These are phyloP conservation scores for Botryotinia calthae DNA, from an alignment of 2,329 filamentous ascomycete genomes.

Conservation along the genomic window DNA sequence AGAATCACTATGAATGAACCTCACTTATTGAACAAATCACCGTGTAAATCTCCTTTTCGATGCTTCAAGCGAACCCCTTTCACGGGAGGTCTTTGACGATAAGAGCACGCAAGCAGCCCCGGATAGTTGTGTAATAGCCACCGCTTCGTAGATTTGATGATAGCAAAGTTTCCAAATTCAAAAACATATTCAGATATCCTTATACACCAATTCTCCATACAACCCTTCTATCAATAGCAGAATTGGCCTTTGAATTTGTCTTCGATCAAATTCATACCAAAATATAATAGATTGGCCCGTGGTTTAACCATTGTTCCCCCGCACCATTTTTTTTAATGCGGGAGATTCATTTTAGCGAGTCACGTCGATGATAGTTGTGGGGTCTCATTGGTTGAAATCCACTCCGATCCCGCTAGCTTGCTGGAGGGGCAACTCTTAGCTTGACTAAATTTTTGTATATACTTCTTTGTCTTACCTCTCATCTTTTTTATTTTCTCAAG, in stretches of 20 bases:
- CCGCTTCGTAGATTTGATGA: not conserved
- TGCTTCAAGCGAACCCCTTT: conserved; percentile 1
- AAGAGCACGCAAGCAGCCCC: not conserved
- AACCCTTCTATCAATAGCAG: not conserved
- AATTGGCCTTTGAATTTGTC: not conserved
- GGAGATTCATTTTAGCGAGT: conserved; percentile 10
- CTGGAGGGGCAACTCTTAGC: conserved; percentile 14
- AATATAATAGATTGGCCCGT: not conserved
- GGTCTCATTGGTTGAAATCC: conserved; percentile 1
- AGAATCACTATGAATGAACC: not conserved
- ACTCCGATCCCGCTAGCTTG: not conserved
- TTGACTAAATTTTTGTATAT: conserved; percentile 14
- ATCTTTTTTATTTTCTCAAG: not conserved
- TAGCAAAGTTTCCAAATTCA: too few relatives aligned
- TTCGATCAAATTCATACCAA: not conserved
- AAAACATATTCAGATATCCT: not conserved
- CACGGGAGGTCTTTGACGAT: not conserved
- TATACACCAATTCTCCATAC: not conserved
- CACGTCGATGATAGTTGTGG: not conserved
- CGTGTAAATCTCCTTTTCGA: not conserved
- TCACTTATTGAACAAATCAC: not conserved
- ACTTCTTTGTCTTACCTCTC: conserved; percentile 12
- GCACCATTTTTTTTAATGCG: conserved; percentile 6
- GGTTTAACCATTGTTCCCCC: conserved; percentile 7
- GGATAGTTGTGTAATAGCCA: not conserved